phyloP scores from a whole-genome alignment of 1,284 basidiomycete species.

The Papiliotrema fonsecae region DNA sequence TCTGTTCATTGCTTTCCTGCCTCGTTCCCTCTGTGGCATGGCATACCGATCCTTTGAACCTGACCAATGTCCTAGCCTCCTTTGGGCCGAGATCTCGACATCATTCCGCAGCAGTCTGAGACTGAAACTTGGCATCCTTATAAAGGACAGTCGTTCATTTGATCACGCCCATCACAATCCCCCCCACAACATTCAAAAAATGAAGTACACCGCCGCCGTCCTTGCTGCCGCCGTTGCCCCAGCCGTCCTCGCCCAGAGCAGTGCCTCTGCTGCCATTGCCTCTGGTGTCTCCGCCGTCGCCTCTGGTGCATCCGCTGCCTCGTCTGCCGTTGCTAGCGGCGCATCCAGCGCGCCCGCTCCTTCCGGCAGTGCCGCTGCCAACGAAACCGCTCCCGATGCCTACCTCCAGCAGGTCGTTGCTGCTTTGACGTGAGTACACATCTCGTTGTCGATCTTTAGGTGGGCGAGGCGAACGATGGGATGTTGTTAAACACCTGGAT shows the following conservation, averaged over 20 bases:
- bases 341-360: no score
- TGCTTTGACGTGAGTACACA: slow-evolving; percentile 31
- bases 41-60: no score
- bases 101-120: no score
- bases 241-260: neutral
- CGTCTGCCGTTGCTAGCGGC: slow-evolving; percentile 1
- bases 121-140: no score
- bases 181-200: neutral
- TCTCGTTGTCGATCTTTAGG: neutral
- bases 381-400: slow-evolving; percentile 3
- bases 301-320: neutral
- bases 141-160: no score
- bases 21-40: no score
- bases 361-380: neutral
- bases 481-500: no score
- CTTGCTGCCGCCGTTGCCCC: neutral
- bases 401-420: slow-evolving; percentile 26
- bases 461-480: no score
- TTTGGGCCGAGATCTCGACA: no score
- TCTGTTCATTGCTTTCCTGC: no score
- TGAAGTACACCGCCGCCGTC: neutral
- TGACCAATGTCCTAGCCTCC: no score
- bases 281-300: neutral
- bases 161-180: neutral
- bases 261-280: no score